phyloP scores from a whole-genome alignment of 805 yeast species.

The Pichia insulana region DNA sequence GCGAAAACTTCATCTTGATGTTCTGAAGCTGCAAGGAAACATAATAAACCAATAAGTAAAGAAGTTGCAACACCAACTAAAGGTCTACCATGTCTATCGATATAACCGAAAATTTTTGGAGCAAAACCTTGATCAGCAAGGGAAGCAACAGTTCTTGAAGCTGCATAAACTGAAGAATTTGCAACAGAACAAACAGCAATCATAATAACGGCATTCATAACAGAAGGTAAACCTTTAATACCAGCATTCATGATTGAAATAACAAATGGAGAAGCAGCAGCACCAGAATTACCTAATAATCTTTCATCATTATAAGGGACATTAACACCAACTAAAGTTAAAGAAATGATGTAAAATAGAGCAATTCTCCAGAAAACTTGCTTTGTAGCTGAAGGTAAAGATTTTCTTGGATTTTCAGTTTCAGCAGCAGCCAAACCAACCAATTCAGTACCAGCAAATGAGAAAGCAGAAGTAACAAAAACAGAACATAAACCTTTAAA shows the following conservation, averaged over 20 bases:
- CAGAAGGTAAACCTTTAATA: slow-evolving; percentile 54
- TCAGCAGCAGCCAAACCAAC: slow-evolving; percentile 62
- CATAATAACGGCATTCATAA: slow-evolving; percentile 65
- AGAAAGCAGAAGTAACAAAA: slow-evolving; percentile 53
- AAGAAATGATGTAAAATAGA: slow-evolving; percentile 46
- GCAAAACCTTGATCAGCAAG: slow-evolving; percentile 62
- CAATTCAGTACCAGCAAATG: slow-evolving; percentile 61
- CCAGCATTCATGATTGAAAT: slow-evolving; percentile 57
- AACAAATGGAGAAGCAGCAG: slow-evolving; percentile 60
- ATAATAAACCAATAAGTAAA: slow-evolving; percentile 44
- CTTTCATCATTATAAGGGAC: slow-evolving; percentile 49
- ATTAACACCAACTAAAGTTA: slow-evolving; percentile 47
- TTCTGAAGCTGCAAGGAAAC: slow-evolving; percentile 53
- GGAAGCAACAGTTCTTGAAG: slow-evolving; percentile 60
- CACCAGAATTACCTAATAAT: slow-evolving; percentile 38
- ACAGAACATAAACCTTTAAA: slow-evolving; percentile 61
- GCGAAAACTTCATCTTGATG: slow-evolving; percentile 47
- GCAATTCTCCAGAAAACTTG: slow-evolving; percentile 60
- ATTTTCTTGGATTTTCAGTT: slow-evolving; percentile 49
- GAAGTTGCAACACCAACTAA: slow-evolving; percentile 53
- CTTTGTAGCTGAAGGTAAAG: slow-evolving; percentile 56
- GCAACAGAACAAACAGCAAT: slow-evolving; percentile 68
- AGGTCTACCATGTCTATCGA: slow-evolving; percentile 73
- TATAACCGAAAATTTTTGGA: slow-evolving; percentile 52
- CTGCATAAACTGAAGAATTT: slow-evolving; percentile 63